Evolutionary conservation across 768 basidiomycete species (phyloP).

Genomic region (Boletus edulis): DNA sequence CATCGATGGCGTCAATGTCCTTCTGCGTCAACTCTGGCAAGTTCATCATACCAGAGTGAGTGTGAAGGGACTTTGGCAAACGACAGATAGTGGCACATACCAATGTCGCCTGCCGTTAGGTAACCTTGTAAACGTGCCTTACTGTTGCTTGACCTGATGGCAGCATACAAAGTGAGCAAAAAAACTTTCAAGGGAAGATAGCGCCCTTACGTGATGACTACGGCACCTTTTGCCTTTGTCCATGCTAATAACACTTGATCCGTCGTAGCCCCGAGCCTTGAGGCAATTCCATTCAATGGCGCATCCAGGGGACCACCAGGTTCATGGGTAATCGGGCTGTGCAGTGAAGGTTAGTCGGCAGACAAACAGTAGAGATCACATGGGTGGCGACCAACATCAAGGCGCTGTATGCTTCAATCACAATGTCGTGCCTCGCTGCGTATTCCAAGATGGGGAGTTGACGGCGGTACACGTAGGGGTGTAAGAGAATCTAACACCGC

Average conservation of each 20-base stretch:
- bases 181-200: too few species aligned
- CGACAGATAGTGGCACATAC: constrained; percentile 27
- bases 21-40: constrained; percentile 44
- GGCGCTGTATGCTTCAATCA: constrained; percentile 70
- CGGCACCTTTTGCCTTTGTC: constrained; percentile 66
- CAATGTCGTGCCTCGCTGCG: constrained; percentile 54
- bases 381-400: constrained; percentile 45
- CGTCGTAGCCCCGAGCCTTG: constrained; percentile 45
- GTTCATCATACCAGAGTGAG: too few species aligned
- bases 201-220: constrained; percentile 54
- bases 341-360: background rate
- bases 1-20: constrained; percentile 56
- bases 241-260: constrained; percentile 74
- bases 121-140: constrained; percentile 66
- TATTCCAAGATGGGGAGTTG: constrained; percentile 58
- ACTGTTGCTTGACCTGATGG: constrained; percentile 59
- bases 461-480: constrained; percentile 64
- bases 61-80: too few species aligned
- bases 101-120: constrained; percentile 61
- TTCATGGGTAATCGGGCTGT: constrained; percentile 55
- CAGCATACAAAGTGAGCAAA: background rate
- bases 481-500: constrained; percentile 53
- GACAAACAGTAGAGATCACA: background rate
- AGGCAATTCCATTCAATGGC: constrained; percentile 53
- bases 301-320: constrained; percentile 66